Evolutionary conservation across 306 rosid species (phyloP).

Genomic region (Vigna hirtella): DNA sequence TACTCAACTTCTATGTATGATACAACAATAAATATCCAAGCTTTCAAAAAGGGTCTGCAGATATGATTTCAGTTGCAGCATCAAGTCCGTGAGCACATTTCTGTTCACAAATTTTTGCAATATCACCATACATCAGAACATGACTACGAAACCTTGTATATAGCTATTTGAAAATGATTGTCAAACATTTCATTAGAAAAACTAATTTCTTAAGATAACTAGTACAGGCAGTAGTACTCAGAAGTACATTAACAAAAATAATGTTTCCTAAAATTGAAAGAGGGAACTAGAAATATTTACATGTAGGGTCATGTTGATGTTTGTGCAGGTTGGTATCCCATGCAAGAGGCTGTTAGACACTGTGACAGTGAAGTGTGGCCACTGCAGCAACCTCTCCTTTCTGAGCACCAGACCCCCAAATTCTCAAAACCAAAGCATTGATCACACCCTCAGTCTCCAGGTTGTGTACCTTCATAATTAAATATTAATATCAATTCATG

Average conservation of each 20-base stretch:
- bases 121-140: background rate
- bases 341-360: constrained; percentile 88
- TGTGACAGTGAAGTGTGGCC: constrained; percentile 98
- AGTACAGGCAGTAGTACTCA: background rate
- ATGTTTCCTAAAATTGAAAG: constrained; percentile 29
- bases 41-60: background rate
- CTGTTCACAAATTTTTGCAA: background rate
- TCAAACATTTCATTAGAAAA: background rate
- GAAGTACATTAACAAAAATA: background rate
- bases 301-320: constrained; percentile 17
- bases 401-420: constrained; percentile 81
- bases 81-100: background rate
- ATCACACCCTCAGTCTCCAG: constrained; percentile 81
- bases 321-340: constrained; percentile 88
- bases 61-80: background rate
- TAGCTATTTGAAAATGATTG: background rate
- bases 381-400: constrained; percentile 93
- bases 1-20: background rate
- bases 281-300: background rate
- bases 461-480: constrained; percentile 37
- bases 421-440: constrained; percentile 63
- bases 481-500: background rate
- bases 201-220: background rate
- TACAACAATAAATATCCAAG: background rate
- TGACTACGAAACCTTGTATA: background rate